These are phyloP conservation scores for Heterobasidion parviporum DNA, from an alignment of 1,284 basidiomycete genomes.

Conservation along the genomic window DNA sequence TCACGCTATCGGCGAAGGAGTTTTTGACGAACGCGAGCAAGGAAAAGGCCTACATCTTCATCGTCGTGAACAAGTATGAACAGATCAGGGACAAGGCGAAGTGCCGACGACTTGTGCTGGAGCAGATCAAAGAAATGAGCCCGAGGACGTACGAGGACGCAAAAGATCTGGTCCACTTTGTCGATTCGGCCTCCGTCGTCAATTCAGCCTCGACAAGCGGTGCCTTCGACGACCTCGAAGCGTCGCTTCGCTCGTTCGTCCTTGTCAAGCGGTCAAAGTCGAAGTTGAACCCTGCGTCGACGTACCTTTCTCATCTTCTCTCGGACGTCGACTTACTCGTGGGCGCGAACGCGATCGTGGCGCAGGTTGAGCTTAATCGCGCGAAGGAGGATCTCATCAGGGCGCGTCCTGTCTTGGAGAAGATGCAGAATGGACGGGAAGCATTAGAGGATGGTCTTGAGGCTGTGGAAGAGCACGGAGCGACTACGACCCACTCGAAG, in stretches of 20 bases:
- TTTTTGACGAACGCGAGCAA: conserved; percentile 92
- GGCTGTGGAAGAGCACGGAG: conserved; percentile 72
- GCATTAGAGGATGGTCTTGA: conserved; percentile 77
- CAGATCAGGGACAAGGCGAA: conserved; percentile 94
- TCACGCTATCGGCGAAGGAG: conserved; percentile 93
- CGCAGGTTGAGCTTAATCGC: conserved; percentile 70
- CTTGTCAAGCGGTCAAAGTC: conserved; percentile 92
- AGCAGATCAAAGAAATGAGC: conserved; percentile 91
- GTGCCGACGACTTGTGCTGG: conserved; percentile 83
- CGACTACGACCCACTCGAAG: conserved; percentile 41
- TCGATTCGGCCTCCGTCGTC: conserved; percentile 65
- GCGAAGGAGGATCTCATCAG: conserved; percentile 68
- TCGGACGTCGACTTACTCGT: conserved; percentile 86
- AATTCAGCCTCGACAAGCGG: conserved; percentile 46
- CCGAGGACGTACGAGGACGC: conserved; percentile 90
- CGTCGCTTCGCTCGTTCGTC: conserved; percentile 91
- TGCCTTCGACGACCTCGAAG: conserved; percentile 84
- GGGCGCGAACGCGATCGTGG: conserved; percentile 80
- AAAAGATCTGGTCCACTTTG: conserved; percentile 95
- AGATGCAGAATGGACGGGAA: conserved; percentile 73
- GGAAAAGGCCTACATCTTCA: conserved; percentile 97
- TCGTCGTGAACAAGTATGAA: conserved; percentile 98
- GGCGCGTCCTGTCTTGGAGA: conserved; percentile 79
- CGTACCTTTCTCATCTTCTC: conserved; percentile 86
- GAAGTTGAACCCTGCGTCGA: conserved; percentile 93